phyloP scores from a whole-genome alignment of 2,329 filamentous ascomycete genomes.

The Sporothrix inflata region DNA sequence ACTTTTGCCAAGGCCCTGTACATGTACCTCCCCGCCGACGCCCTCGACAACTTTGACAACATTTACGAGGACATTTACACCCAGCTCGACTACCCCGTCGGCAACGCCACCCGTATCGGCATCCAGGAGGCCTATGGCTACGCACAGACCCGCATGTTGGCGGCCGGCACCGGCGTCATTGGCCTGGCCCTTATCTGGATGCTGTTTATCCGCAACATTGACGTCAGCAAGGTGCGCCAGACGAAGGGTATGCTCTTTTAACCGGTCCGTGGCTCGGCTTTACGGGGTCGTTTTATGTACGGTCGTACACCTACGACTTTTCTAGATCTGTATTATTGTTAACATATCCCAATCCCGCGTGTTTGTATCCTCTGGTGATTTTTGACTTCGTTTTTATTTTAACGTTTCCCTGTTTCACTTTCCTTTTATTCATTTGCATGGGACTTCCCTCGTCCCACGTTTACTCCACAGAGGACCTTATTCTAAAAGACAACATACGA shows the following conservation, averaged over 20 bases:
- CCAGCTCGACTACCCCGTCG: conserved; percentile 57
- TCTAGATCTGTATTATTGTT: too few species aligned
- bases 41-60: conserved; percentile 39
- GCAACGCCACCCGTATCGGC: conserved; percentile 52
- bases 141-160: conserved; percentile 51
- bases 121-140: conserved; percentile 62
- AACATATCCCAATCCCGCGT: too few species aligned
- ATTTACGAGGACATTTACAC: conserved; percentile 58
- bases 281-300: too few species aligned
- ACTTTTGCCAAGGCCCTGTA: conserved; percentile 47
- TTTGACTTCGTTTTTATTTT: too few species aligned
- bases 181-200: neutral
- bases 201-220: conserved; percentile 10
- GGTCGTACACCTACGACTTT: too few species aligned
- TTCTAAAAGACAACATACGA: too few species aligned
- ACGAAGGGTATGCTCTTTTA: conserved; percentile 8
- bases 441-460: too few species aligned
- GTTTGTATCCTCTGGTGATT: too few species aligned
- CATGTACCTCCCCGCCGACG: conserved; percentile 51
- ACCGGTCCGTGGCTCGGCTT: too few species aligned
- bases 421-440: too few species aligned
- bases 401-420: too few species aligned
- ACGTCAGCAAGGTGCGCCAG: conserved; percentile 1
- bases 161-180: conserved; percentile 43
- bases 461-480: too few species aligned